Evolutionary conservation across 495 filamentous ascomycete genomes (phyloP).

Genomic region (Staphylotrichum longicolle): DNA sequence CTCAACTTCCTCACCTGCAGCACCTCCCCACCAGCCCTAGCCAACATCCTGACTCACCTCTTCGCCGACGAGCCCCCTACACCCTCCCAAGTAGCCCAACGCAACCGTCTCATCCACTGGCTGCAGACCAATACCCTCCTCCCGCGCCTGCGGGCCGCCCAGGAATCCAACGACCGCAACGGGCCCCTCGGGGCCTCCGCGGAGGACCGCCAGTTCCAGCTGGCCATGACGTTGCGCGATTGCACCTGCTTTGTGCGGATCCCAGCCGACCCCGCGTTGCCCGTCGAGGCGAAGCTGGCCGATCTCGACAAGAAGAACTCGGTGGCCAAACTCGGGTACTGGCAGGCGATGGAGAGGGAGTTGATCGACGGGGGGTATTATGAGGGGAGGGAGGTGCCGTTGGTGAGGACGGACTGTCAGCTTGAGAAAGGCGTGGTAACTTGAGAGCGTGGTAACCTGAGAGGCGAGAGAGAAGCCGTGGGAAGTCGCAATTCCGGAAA

Average conservation of each 20-base stretch:
- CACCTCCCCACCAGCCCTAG: background rate
- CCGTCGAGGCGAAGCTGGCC: conserved; percentile 71
- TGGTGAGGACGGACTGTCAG: conserved; percentile 26
- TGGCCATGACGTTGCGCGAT: conserved; percentile 86
- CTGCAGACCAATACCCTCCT: conserved; percentile 38
- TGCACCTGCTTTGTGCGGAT: conserved; percentile 79
- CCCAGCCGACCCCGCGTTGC: conserved; percentile 26
- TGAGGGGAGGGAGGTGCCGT: conserved; percentile 46
- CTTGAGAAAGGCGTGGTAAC: conserved; percentile 15
- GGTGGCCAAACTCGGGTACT: conserved; percentile 67
- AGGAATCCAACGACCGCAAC: conserved; percentile 48
- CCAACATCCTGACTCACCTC: conserved; percentile 11
- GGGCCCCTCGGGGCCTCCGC: conserved; percentile 42
- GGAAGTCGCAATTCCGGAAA: too few relatives aligned
- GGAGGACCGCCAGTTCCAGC: conserved; percentile 35
- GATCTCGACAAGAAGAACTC: conserved; percentile 88
- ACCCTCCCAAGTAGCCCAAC: background rate
- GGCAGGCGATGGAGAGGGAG: conserved; percentile 61
- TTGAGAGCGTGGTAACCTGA: too few relatives aligned
- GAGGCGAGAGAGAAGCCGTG: too few relatives aligned
- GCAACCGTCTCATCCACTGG: conserved; percentile 26
- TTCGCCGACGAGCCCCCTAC: background rate
- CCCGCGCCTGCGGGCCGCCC: conserved; percentile 48
- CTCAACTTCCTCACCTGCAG: conserved; percentile 27
- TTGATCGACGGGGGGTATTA: conserved; percentile 78